phyloP scores from a whole-genome alignment of 371 early-diverging fungal species.

The Haplosporangium sp. region DNA sequence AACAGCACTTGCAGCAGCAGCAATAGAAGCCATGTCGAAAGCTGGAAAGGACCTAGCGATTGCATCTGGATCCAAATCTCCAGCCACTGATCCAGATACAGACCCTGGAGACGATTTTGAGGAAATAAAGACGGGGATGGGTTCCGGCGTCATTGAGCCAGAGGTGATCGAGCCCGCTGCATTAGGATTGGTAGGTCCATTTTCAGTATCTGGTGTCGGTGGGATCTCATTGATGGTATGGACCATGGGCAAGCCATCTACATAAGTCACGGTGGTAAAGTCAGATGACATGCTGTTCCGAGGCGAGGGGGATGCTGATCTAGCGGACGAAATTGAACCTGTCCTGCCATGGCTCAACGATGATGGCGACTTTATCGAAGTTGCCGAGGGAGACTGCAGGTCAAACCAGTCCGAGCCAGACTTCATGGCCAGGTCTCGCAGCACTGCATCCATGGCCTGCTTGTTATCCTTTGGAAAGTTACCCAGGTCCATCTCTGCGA shows the following conservation, averaged over 20 bases:
- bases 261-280: constrained; percentile 39
- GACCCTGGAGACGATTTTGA: not conserved
- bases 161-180: not conserved
- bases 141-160: constrained; percentile 4
- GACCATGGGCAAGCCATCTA: constrained; percentile 42
- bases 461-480: constrained; percentile 52
- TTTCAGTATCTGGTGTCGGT: constrained; percentile 42
- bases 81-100: not conserved
- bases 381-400: constrained; percentile 25
- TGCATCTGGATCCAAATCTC: not conserved
- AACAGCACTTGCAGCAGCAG: not conserved
- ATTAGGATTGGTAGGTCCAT: constrained; percentile 13
- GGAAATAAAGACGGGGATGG: constrained; percentile 18
- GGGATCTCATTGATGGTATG: constrained; percentile 50
- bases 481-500: constrained; percentile 38
- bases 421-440: constrained; percentile 42
- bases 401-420: constrained; percentile 50
- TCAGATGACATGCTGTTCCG: constrained; percentile 39
- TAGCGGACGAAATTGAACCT: constrained; percentile 13
- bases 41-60: not conserved
- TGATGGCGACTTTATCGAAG: constrained; percentile 1
- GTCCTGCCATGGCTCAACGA: constrained; percentile 11
- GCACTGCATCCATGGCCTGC: constrained; percentile 44
- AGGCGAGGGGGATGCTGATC: constrained; percentile 19
- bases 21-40: not conserved